These are phyloP conservation scores for Prunus mira DNA, from an alignment of 306 rosid genomes.

Conservation along the genomic window DNA sequence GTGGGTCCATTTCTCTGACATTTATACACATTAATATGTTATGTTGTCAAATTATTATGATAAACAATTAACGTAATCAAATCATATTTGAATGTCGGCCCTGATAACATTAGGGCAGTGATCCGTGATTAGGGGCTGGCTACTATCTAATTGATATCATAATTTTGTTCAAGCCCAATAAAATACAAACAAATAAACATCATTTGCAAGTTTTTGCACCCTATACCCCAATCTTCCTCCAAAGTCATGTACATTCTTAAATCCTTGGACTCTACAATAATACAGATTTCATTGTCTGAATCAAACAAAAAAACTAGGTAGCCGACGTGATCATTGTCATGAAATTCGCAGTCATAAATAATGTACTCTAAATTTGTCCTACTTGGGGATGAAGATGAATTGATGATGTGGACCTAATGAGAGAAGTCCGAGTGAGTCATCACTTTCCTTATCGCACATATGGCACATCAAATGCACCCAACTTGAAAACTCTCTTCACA, in stretches of 20 bases:
- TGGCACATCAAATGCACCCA: constrained; percentile 4
- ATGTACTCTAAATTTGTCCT: neutral
- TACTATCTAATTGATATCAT: too few species aligned
- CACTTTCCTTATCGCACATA: constrained; percentile 12
- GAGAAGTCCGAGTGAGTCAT: constrained; percentile 10
- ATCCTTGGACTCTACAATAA: neutral
- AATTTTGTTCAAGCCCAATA: neutral
- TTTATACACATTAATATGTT: neutral
- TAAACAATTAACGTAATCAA: neutral
- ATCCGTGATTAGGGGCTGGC: neutral
- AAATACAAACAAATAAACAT: neutral
- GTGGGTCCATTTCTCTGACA: constrained; percentile 19
- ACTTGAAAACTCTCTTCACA: neutral
- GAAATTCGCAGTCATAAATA: constrained; percentile 27
- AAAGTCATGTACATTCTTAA: neutral
- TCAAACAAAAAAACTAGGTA: constrained; percentile 11
- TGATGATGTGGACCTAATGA: constrained; percentile 18
- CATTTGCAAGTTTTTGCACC: neutral
- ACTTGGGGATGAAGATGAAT: constrained; percentile 11
- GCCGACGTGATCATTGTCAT: constrained; percentile 28
- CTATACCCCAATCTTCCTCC: neutral
- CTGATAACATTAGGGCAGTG: neutral
- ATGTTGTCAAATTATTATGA: neutral
- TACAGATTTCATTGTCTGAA: neutral
- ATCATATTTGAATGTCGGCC: neutral